Conservation (phyloP, 2,329 filamentous ascomycete species). For the Lithohypha guttulata region DNA sequence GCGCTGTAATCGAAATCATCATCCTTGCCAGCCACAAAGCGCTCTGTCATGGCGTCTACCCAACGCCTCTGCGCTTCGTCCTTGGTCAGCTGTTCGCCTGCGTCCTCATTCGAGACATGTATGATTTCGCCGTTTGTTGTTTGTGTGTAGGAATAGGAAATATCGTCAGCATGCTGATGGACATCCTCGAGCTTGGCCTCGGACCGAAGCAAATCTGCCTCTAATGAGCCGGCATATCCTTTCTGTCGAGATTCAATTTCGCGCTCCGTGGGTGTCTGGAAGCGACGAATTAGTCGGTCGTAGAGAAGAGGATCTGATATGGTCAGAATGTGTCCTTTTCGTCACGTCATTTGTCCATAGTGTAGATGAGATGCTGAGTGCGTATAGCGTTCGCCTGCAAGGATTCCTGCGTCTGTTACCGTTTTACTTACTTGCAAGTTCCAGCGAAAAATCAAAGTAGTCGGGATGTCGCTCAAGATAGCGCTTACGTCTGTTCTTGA, state of each 20-base stretch:
- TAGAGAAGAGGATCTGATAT: conserved; percentile 64
- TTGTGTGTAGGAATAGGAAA: conserved; percentile 37
- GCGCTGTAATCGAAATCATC: conserved; percentile 64
- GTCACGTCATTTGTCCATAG: conserved; percentile 6
- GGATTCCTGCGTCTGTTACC: conserved; percentile 1
- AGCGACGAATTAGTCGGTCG: conserved; percentile 62
- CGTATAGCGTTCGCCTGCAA: no score
- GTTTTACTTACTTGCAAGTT: conserved; percentile 46
- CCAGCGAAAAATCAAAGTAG: conserved; percentile 56
- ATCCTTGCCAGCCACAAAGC: conserved; percentile 67
- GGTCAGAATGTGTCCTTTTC: neutral
- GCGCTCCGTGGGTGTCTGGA: conserved; percentile 21
- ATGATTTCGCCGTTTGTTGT: conserved; percentile 44
- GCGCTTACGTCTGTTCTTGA: conserved; percentile 66
- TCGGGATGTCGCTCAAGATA: conserved; percentile 62
- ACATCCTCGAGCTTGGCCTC: conserved; percentile 63
- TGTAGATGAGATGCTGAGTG: no score
- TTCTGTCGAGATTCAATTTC: conserved; percentile 54
- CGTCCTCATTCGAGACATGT: conserved; percentile 41
- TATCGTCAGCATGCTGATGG: conserved; percentile 41
- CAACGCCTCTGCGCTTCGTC: conserved; percentile 60
- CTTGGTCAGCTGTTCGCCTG: conserved; percentile 47
- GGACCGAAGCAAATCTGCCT: conserved; percentile 64
- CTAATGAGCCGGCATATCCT: conserved; percentile 67
- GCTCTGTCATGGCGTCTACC: conserved; percentile 58